A percentile compares a stretch with the other conserved stretches of the same genome.
These are phyloP conservation scores for Wallacemonas sp. DNA, from an alignment of 208 protist species.

Conservation along the genomic window DNA sequence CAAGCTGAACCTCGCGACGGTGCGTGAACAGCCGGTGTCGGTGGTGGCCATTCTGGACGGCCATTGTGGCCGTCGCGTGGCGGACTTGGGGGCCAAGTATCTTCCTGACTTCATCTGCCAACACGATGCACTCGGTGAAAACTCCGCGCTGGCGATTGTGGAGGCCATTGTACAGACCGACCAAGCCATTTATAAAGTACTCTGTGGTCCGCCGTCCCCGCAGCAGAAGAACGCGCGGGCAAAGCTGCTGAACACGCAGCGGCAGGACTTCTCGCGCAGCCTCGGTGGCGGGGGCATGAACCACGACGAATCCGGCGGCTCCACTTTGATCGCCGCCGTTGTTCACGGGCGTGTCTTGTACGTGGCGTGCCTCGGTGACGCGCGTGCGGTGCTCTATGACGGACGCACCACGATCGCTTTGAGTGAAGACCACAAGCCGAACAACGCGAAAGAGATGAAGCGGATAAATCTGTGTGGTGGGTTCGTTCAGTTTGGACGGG, in stretches of 20 bases:
- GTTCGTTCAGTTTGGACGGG: constrained; percentile 92
- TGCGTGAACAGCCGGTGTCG: constrained; percentile 57
- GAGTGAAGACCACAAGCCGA: constrained; percentile 91
- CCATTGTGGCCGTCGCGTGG: constrained; percentile 80
- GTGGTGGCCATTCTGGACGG: constrained; percentile 75
- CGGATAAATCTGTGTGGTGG: constrained; percentile 83
- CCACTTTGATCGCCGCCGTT: constrained; percentile 66
- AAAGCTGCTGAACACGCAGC: not conserved
- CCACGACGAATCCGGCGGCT: constrained; percentile 41
- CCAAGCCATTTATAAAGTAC: constrained; percentile 31
- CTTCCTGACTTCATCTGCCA: constrained; percentile 63
- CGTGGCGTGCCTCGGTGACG: constrained; percentile 89
- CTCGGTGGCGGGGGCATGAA: constrained; percentile 16
- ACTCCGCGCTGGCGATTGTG: constrained; percentile 73
- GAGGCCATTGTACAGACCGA: constrained; percentile 78
- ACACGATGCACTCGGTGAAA: constrained; percentile 63
- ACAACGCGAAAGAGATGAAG: constrained; percentile 55
- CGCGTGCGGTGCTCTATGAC: constrained; percentile 76
- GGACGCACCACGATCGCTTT: constrained; percentile 83
- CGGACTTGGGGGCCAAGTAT: constrained; percentile 54
- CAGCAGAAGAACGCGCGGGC: constrained; percentile 6
- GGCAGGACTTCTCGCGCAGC: constrained; percentile 19
- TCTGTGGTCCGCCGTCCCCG: not conserved
- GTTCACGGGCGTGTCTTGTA: constrained; percentile 81
- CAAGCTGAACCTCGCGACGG: constrained; percentile 40